Evolutionary conservation across 768 basidiomycete species (phyloP).

Genomic region (Amanita molliuscula): DNA sequence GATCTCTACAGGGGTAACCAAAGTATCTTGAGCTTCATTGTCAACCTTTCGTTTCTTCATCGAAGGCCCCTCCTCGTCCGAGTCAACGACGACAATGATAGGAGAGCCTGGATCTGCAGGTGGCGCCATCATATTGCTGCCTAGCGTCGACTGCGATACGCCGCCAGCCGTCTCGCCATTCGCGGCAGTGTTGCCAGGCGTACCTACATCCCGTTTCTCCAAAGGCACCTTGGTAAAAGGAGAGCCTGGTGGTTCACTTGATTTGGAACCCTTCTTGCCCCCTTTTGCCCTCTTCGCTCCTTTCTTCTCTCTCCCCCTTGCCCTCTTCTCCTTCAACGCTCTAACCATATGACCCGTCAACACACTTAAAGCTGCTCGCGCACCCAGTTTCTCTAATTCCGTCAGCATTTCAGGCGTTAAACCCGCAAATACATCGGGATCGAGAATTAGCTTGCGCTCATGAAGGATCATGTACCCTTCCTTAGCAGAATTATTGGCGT

Average conservation of each 20-base stretch:
- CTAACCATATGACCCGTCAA: constrained; percentile 80
- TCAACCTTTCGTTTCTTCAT: constrained; percentile 48
- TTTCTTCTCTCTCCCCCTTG: constrained; percentile 34
- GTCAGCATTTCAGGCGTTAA: constrained; percentile 64
- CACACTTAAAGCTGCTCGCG: constrained; percentile 70
- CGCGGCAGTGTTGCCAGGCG: background rate
- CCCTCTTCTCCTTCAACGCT: constrained; percentile 66
- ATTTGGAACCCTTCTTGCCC: constrained; percentile 16
- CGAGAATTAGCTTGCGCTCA: constrained; percentile 74
- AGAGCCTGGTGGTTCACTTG: constrained; percentile 8
- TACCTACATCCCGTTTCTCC: constrained; percentile 10
- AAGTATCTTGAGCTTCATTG: constrained; percentile 9
- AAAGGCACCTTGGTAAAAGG: constrained; percentile 40
- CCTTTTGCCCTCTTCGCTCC: constrained; percentile 23
- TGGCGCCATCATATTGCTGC: constrained; percentile 2
- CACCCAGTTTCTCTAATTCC: constrained; percentile 72
- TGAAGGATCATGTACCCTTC: constrained; percentile 70
- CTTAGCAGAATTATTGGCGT: constrained; percentile 37
- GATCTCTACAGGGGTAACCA: background rate
- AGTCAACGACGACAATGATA: constrained; percentile 55
- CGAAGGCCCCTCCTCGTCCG: constrained; percentile 43
- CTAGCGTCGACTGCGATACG: background rate
- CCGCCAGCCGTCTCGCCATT: background rate
- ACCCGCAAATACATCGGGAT: constrained; percentile 76
- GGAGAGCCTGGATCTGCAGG: constrained; percentile 34